Percentiles rank a stretch among this genome's conserved stretches.
Conservation (phyloP, 768 basidiomycete genomes). For the Russula griseocarnosa region DNA sequence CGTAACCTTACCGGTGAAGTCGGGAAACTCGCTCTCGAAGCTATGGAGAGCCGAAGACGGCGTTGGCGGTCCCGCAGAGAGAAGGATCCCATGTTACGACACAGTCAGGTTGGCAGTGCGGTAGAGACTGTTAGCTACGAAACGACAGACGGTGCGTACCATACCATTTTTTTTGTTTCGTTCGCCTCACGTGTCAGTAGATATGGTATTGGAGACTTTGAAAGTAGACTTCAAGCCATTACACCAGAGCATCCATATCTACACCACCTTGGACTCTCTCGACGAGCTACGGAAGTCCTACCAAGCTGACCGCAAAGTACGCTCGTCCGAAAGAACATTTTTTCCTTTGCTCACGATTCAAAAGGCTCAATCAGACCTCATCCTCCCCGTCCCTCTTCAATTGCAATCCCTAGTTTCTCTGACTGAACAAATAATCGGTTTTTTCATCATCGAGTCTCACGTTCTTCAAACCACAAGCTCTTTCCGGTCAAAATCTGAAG, state of each 20-base stretch:
- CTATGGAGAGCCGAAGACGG: slow-evolving; percentile 78
- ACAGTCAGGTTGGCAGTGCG: slow-evolving; percentile 81
- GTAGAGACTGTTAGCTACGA: slow-evolving; percentile 91
- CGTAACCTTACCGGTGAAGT: slow-evolving; percentile 83
- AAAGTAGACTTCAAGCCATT: slow-evolving; percentile 91
- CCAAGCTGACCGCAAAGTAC: slow-evolving; percentile 93
- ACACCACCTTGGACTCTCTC: slow-evolving; percentile 84
- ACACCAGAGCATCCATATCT: slow-evolving; percentile 96
- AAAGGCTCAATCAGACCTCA: slow-evolving; percentile 95
- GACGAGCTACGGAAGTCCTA: slow-evolving; percentile 88
- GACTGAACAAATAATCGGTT: slow-evolving; percentile 92
- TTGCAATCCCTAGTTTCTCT: slow-evolving; percentile 65
- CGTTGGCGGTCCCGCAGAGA: slow-evolving; percentile 83
- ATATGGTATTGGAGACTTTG: slow-evolving; percentile 82
- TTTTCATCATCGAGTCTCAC: slow-evolving; percentile 94
- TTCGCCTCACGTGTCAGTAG: slow-evolving; percentile 41
- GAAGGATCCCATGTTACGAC: slow-evolving; percentile 72
- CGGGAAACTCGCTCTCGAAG: slow-evolving; percentile 81
- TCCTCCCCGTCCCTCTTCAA: slow-evolving; percentile 72
- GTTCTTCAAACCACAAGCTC: slow-evolving; percentile 83
- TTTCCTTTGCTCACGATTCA: slow-evolving; percentile 1
- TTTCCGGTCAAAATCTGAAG: slow-evolving; percentile 87
- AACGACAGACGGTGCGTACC: slow-evolving; percentile 81
- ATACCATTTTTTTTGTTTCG: background rate
- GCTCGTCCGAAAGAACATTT: slow-evolving; percentile 5